Base-by-base conservation (phyloP, 495 filamentous ascomycete species). In the Cryomyces antarcticus region DNA sequence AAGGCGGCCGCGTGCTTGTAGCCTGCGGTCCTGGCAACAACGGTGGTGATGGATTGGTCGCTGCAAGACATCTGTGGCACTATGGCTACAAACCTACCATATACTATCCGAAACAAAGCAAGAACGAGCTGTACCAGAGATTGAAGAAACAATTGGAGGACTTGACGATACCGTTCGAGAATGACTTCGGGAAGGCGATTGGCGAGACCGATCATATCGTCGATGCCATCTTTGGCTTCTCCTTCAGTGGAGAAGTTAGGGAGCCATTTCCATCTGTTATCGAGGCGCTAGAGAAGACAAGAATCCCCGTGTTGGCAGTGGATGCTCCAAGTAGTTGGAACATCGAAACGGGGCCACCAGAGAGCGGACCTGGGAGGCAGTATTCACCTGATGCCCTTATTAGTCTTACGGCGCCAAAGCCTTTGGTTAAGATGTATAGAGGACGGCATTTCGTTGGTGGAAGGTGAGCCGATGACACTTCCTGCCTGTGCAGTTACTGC, bases 151-250 rank as follows among this genome's bases (percentile, higher is more conserved):
- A 97, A 62, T 72, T 94, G 7, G 65, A 74, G 39, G 77, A 84
- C 49, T 80, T 94, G 47, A 68, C 76, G 6, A 67, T 97, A 40
- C 83, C 83, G 6, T 89, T 96, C 64, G 77, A 83, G 9, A 67
- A 77, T 12, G 85, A 94, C 63, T 93, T 94, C 50, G 55, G 62
- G 13, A 37, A 59, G 3, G 77, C 81, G 7, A 56, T 93, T 5
- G 60, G 68, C 46, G 64, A 73, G 38, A 67, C 78, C 17, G 71
- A 92, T 55, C 78, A 93, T 51, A 66, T 97, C 39, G 66, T 97
- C 45, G 89, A 97, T 60, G 84, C 92, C 35, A 82, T 97, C 53
- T 97, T 97, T 54, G 89, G 86, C 35, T 97, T 96, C 68, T 86
- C 80, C 51, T 96, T 96, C 63, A 76, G 77, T n/a, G 87, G 85